Evolutionary conservation across 768 basidiomycete species (phyloP).

Genomic region (Porphyrellus cyaneotinctus): DNA sequence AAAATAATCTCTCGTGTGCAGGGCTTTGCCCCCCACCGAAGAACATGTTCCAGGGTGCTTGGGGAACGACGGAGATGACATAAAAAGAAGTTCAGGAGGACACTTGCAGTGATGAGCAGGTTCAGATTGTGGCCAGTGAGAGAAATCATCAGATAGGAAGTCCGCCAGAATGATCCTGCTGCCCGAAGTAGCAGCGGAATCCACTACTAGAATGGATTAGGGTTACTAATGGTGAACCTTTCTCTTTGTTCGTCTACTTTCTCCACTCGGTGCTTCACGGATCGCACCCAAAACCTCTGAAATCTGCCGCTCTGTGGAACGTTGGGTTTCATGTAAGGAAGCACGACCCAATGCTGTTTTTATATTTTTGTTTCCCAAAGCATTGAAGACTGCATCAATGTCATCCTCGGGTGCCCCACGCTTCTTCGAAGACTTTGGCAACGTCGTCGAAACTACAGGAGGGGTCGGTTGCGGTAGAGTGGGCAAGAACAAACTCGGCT

Average conservation of each 20-base stretch:
- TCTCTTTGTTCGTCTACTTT: constrained; percentile 35
- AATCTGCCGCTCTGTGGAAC: constrained; percentile 36
- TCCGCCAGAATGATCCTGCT: too few species aligned
- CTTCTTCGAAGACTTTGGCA: constrained; percentile 44
- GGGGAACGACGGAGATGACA: neutral
- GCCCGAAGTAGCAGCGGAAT: neutral
- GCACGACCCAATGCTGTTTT: constrained; percentile 42
- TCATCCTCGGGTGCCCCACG: constrained; percentile 51
- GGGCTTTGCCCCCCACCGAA: constrained; percentile 24
- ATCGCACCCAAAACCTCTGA: constrained; percentile 58
- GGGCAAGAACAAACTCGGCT: constrained; percentile 14
- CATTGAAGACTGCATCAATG: constrained; percentile 71
- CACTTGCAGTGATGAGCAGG: constrained; percentile 9
- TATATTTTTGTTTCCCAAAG: constrained; percentile 56
- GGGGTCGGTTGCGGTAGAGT: neutral
- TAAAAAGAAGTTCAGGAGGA: constrained; percentile 20
- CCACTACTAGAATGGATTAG: neutral
- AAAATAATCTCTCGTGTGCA: constrained; percentile 45
- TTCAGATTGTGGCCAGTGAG: constrained; percentile 1
- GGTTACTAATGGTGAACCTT: constrained; percentile 9
- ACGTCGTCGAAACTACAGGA: neutral
- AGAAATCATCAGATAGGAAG: constrained; percentile 7
- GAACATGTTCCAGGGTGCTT: neutral
- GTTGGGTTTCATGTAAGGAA: constrained; percentile 10
- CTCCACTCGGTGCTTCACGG: constrained; percentile 48